phyloP scores from a whole-genome alignment of 441 rosid genomes.

The Pelargonium hybrid region DNA sequence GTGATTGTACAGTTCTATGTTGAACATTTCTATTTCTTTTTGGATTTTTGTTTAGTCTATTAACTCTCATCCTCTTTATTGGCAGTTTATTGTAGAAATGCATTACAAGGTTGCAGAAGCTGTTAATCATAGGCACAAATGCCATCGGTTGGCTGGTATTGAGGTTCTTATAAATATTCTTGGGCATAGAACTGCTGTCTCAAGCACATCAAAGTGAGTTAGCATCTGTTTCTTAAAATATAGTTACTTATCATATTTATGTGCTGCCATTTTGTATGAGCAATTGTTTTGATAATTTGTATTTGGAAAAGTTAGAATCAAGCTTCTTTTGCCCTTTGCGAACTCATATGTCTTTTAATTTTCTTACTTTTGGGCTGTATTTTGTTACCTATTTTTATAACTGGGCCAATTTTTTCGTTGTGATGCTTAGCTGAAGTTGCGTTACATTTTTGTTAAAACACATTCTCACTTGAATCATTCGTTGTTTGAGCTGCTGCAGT shows the following conservation, averaged over 20 bases:
- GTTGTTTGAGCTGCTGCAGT: slow-evolving; percentile 38
- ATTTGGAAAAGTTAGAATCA: neutral
- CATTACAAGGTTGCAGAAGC: slow-evolving; percentile 79
- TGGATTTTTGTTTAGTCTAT: slow-evolving; percentile 12
- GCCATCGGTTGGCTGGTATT: slow-evolving; percentile 67
- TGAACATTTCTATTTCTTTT: slow-evolving; percentile 5
- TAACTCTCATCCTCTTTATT: neutral
- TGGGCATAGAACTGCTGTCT: slow-evolving; percentile 66
- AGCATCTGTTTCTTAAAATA: slow-evolving; percentile 8
- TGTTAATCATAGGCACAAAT: slow-evolving; percentile 66
- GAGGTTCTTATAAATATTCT: slow-evolving; percentile 79
- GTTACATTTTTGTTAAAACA: neutral
- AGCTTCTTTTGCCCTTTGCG: neutral
- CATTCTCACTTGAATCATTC: slow-evolving; percentile 8
- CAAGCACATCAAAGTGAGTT: slow-evolving; percentile 78
- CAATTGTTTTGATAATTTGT: neutral
- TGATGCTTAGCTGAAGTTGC: neutral
- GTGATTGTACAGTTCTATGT: slow-evolving; percentile 30
- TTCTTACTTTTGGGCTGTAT: neutral
- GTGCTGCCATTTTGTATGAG: slow-evolving; percentile 6
- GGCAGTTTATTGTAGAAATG: slow-evolving; percentile 79
- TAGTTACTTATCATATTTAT: neutral
- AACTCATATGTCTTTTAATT: neutral
- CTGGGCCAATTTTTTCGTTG: neutral
- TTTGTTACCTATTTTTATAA: neutral